Percentiles rank a stretch among this genome's conserved stretches.
Evolutionary conservation across 192 early-diverging fungal species (phyloP).

Genomic region (Helicostylum pulchrum): DNA sequence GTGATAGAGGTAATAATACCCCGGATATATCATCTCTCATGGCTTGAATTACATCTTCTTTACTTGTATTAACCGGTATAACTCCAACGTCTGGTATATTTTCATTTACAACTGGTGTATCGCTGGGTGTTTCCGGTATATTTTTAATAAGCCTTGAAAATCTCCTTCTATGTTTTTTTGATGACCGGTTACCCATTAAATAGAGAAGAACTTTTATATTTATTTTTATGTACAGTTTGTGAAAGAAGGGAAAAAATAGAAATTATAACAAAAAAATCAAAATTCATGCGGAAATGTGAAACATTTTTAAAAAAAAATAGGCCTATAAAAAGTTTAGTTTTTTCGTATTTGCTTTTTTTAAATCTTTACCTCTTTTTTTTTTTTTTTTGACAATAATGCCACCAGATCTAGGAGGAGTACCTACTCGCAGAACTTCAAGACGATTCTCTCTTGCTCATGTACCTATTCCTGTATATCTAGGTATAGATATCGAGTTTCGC

Average conservation of each 20-base stretch:
- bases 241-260: too few species aligned
- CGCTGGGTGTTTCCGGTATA: too few species aligned
- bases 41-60: too few species aligned
- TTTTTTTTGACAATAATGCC: neutral
- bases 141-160: too few species aligned
- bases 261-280: too few species aligned
- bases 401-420: neutral
- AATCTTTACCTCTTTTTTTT: neutral
- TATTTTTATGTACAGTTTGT: neutral
- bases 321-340: neutral
- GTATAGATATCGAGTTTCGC: conserved; percentile 46
- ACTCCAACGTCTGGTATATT: too few species aligned
- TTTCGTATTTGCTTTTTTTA: neutral
- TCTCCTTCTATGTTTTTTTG: too few species aligned
- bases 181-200: too few species aligned
- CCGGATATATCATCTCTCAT: neutral
- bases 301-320: neutral
- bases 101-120: too few species aligned
- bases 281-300: too few species aligned
- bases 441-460: conserved; percentile 29
- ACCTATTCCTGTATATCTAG: conserved; percentile 50
- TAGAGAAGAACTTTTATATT: neutral
- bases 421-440: conserved; percentile 6
- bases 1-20: neutral
- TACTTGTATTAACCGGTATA: too few species aligned